phyloP scores from a whole-genome alignment of 495 filamentous ascomycete genomes.

The Elaphomyces granulatus region DNA sequence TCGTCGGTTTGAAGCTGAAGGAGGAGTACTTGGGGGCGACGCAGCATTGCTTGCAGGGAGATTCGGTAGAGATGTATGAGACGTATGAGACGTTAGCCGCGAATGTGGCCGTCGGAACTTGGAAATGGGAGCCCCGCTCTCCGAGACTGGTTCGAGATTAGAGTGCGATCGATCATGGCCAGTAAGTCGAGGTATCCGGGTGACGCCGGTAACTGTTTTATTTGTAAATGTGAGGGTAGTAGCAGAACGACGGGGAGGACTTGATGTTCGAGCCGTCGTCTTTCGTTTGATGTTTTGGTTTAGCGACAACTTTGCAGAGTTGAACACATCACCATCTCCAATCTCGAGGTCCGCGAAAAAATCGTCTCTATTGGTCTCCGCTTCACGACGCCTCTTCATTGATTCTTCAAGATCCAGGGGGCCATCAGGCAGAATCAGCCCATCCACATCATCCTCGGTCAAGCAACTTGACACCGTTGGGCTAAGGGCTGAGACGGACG shows the following conservation, averaged over 20 bases:
- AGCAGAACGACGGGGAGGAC: constrained; percentile 56
- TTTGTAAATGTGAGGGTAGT: constrained; percentile 88
- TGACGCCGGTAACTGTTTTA: constrained; percentile 31
- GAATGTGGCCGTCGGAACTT: constrained; percentile 46
- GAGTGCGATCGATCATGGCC: constrained; percentile 51
- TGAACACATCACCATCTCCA: constrained; percentile 67
- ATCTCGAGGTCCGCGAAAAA: constrained; percentile 81
- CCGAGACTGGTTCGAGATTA: constrained; percentile 83
- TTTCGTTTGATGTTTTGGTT: constrained; percentile 91
- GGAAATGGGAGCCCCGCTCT: constrained; percentile 62
- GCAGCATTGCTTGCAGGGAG: constrained; percentile 41
- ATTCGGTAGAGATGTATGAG: constrained; percentile 51
- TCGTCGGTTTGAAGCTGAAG: constrained; percentile 43
- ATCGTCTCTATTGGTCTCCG: constrained; percentile 49
- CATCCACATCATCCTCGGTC: constrained; percentile 76
- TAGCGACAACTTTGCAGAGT: constrained; percentile 63
- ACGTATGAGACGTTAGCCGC: constrained; percentile 45
- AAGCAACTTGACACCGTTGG: constrained; percentile 82
- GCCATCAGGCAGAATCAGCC: constrained; percentile 68
- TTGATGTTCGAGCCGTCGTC: constrained; percentile 43
- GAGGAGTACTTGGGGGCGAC: constrained; percentile 34
- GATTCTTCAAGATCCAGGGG: constrained; percentile 67
- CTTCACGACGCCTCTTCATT: constrained; percentile 47
- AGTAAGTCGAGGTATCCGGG: constrained; percentile 49
- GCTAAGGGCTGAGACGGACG: constrained; percentile 74